Conservation (phyloP, 176 grass and related monocot genomes). For the Triticum aestivum region DNA sequence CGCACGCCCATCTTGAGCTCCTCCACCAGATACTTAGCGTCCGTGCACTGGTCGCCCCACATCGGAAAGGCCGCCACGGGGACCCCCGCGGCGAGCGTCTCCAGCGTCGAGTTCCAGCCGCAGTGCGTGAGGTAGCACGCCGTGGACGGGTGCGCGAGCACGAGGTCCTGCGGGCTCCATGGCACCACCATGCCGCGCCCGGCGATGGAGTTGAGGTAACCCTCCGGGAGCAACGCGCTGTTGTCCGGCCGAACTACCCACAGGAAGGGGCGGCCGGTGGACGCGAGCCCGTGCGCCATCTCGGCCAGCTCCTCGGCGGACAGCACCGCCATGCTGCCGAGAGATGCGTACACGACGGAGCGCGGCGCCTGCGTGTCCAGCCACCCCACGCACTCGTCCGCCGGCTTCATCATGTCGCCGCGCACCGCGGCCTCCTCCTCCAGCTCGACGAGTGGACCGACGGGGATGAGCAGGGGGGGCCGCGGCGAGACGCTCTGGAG, state of each 20-base stretch:
- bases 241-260: conserved; percentile 76
- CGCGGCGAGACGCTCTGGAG: conserved; percentile 10
- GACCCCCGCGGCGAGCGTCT: conserved; percentile 58
- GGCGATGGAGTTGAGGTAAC: conserved; percentile 36
- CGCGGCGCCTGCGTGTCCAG: conserved; percentile 44
- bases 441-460: conserved; percentile 62
- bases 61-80: conserved; percentile 71
- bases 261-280: conserved; percentile 52
- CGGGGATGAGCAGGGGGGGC: conserved; percentile 45
- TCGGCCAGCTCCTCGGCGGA: conserved; percentile 43
- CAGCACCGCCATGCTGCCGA: conserved; percentile 71
- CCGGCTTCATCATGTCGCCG: conserved; percentile 50
- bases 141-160: conserved; percentile 50
- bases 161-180: conserved; percentile 77
- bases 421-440: conserved; percentile 12
- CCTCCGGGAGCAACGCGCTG: conserved; percentile 34
- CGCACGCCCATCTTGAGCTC: conserved; percentile 56
- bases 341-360: conserved; percentile 71
- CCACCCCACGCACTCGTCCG: conserved; percentile 53
- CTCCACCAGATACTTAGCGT: conserved; percentile 67
- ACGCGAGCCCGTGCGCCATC: conserved; percentile 55
- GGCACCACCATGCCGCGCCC: conserved; percentile 54
- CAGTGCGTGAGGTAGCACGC: conserved; percentile 72
- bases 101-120: conserved; percentile 60
- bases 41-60: conserved; percentile 75